Evolutionary conservation across 345 rosid species (phyloP), one percentile per base, ranked within the genome.

Genomic region (Brassica cretica): DNA sequence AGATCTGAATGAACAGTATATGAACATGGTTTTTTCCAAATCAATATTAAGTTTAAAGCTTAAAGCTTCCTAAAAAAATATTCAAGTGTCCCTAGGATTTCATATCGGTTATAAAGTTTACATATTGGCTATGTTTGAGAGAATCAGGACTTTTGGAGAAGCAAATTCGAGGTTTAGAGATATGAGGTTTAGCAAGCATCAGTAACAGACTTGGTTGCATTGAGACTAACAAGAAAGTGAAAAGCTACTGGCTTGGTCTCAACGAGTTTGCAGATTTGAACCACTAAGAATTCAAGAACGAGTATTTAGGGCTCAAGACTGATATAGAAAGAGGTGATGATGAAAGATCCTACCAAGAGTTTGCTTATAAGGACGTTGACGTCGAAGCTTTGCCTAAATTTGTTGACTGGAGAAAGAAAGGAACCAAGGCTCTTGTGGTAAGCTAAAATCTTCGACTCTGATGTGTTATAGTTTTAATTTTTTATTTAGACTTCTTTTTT

Each of bases 191-290:
- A 41, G 49, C 49, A 41, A 41, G 49, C n/a, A 14, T 10, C 49
- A 10, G 49, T 41, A 41, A 44, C 53, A 44, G 1, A 44, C 53
- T 44, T 12, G 53, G 53, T 44, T 44, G 53, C 53, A 44, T 12
- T 58, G 85, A 87, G 72, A 88, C 87, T 46, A 91, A 91, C 87
- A 87, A 85, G 82, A 81, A 84, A 70, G 81, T 78, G 6, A 73
- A 76, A 33, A 85, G 75, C 86, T 90, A 85, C 82, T 89, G 92
- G 96, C 93, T 93, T 9, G 93, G 92, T 3, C 76, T 89, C 77
- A 93, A 91, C n/a, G 90, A 87, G 82, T 91, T 91, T 35, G 96
- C 96, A 0, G 96, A 93, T 79, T 66, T 91, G 78, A 89, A 83
- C 77, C 96, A 89, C 24, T 90, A 89, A 21, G 94, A 91, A 85